Evolutionary conservation across 106 monocot genomes (phyloP).

Genomic region (Dioscorea zingiberensis): DNA sequence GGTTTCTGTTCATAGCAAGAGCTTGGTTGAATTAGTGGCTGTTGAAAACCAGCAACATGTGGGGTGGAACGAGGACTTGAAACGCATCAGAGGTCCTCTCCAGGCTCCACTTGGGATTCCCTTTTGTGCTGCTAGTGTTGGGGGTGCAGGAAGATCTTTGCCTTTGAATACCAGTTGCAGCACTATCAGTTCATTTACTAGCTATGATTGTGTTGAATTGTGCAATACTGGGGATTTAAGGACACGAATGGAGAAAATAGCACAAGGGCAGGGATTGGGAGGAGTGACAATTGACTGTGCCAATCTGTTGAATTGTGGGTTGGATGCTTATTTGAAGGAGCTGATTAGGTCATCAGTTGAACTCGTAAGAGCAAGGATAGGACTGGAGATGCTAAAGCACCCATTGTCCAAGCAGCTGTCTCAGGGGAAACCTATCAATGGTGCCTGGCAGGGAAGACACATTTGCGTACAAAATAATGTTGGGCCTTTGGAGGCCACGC

Average conservation of each 20-base stretch:
- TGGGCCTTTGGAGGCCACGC: conserved; percentile 22
- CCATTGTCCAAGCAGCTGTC: conserved; percentile 25
- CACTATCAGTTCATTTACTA: conserved; percentile 22
- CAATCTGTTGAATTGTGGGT: conserved; percentile 68
- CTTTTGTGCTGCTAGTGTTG: conserved; percentile 57
- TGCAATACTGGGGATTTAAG: conserved; percentile 58
- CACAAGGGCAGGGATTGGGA: conserved; percentile 43
- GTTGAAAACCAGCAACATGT: conserved; percentile 13
- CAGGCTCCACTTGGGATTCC: conserved; percentile 83
- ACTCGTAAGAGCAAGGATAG: conserved; percentile 33
- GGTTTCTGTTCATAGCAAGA: conserved; percentile 1
- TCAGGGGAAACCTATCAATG: conserved; percentile 47
- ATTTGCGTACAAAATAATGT: conserved; percentile 28
- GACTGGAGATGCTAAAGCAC: conserved; percentile 23
- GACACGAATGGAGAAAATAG: conserved; percentile 64
- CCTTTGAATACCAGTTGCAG: conserved; percentile 8
- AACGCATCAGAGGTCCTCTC: conserved; percentile 20
- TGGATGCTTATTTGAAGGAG: conserved; percentile 75
- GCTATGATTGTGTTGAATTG: conserved; percentile 38
- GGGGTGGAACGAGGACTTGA: conserved; percentile 8
- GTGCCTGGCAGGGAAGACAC: conserved; percentile 35
- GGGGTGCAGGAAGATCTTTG: conserved; percentile 30
- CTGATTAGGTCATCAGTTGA: conserved; percentile 64
- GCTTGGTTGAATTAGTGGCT: neutral
- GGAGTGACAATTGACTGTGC: conserved; percentile 74